Evolutionary conservation across 163 green algal genomes (phyloP).

Genomic region (Scenedesmus sp.): DNA sequence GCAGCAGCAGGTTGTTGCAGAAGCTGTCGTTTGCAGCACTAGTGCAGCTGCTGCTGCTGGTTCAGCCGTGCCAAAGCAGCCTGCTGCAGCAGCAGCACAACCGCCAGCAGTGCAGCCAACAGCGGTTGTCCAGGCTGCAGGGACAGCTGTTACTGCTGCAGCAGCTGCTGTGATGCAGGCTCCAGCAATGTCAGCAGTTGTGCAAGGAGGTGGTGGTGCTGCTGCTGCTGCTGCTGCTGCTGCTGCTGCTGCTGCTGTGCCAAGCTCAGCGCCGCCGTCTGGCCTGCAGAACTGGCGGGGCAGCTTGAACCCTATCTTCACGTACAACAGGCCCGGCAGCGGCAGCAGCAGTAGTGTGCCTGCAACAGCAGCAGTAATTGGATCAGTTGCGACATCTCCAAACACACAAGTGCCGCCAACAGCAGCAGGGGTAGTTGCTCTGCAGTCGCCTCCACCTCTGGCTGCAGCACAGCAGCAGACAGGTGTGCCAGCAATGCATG

Average conservation of each 20-base stretch:
- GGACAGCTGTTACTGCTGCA: neutral
- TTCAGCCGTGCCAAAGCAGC: neutral
- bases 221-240: neutral
- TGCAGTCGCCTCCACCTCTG: neutral
- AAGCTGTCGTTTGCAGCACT: neutral
- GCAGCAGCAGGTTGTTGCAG: neutral
- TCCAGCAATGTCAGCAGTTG: neutral
- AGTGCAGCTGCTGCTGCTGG: neutral
- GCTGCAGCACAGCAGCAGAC: neutral
- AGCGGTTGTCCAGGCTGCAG: neutral
- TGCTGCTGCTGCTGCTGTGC: neutral
- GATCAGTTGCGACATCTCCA: neutral
- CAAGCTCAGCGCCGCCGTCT: neutral
- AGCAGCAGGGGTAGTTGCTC: neutral
- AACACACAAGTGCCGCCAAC: neutral
- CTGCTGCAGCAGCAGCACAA: neutral
- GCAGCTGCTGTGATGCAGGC: neutral
- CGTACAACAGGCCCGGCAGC: constrained; percentile 27
- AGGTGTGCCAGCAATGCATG: neutral
- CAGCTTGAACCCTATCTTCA: constrained; percentile 30
- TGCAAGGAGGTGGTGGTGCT: neutral
- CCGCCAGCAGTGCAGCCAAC: neutral
- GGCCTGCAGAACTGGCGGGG: constrained; percentile 23
- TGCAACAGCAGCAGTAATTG: neutral
- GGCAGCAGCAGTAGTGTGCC: neutral